Base-by-base conservation (phyloP, 106 monocot species). In the Dioscorea alata region DNA sequence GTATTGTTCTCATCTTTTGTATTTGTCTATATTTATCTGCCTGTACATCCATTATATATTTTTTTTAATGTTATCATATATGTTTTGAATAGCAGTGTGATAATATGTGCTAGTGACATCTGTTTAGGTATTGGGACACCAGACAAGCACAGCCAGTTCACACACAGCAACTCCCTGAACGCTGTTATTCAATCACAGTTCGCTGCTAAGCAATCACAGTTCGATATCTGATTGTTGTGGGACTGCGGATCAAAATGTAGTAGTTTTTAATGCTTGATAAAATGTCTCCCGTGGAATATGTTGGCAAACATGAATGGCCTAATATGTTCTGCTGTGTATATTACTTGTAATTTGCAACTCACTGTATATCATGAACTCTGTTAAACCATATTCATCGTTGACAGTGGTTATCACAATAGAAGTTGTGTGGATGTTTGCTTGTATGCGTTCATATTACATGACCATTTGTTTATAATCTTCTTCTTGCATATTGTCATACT, bases 121-220 rank as follows among this genome's bases (percentile, higher is more conserved):
- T 71, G 19, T 69, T 12, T 69, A 97, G 92, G 77, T 97, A 89
- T 52, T 97, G 96, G 96, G 96, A 97, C 73, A 84, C 82, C 17
- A 89, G 92, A 67, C 89, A 89, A 81, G 70, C 86, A 65, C 86
- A 97, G 66, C 96, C 96, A 22, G 96, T 89, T 72, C 96, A 97
- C 67, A 77, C 86, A n/a, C 96, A 92, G 65, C 96, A 82, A 60
- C 89, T 92, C 69, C 96, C 96, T 61, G 96, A 97, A 20, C 83
- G 86, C 20, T 92, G 92, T 69, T 97, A 87, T 81, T 82, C 92
- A 65, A 56, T 97, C 24, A n/a, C n/a, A n/a, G n/a, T n/a, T n/a
- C n/a, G n/a, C n/a, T n/a, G n/a, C n/a, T n/a, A n/a, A n/a, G n/a
- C n/a, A n/a, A n/a, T n/a, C n/a, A 78, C 96, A 49, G 86, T 97